Evolutionary conservation across 768 basidiomycete genomes (phyloP), one percentile per base, ranked within the genome.

Genomic region (Glaciozyma antarctica): DNA sequence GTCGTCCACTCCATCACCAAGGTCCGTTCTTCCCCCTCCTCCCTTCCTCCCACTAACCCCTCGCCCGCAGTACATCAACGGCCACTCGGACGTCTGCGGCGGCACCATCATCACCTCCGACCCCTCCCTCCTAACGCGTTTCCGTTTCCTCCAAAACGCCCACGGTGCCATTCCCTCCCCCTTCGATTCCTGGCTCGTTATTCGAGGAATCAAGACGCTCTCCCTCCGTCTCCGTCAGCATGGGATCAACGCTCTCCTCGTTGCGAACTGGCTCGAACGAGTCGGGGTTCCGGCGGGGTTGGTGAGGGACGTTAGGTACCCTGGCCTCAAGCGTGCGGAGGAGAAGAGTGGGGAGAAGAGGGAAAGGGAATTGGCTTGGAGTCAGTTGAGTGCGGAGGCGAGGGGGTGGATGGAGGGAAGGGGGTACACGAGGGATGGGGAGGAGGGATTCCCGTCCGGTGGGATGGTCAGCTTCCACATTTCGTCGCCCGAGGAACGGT

Each of bases 81-180:
- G 94, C 0, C 93, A 95, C 78, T 88, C 88, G 0, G 93, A 98
- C 75, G 88, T 94, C 75, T 81, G 95, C 72, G 88, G 92, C 83
- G 93, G 93, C 51, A 85, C 86, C 0, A 76, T 87, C 61, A 84
- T 92, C 70, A 81, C 92, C 9, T 63, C 72, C 16, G 34, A 64
- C 59, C 85, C 88, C 12, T 75, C 76, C 0, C 77, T 88, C 61
- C 75, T 78, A 1, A 74, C 82, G 9, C 82, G 80, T 60, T 80
- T 97, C 26, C 83, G 86, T 0, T 98, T 92, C 82, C 81, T 95
- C 1, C 93, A 95, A 71, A 93, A 93, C 73, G 87, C 90, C 0
- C 84, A 84, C 68, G 90, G 90, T 9, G 88, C 88, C 13, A 82
- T 91, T 0, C 88, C 90, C 0, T 88, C 86, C 53, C 79, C 93